phyloP scores from a whole-genome alignment of 225 moss, liverwort and hornwort species.

The Pseudisothecium myosuroides region DNA sequence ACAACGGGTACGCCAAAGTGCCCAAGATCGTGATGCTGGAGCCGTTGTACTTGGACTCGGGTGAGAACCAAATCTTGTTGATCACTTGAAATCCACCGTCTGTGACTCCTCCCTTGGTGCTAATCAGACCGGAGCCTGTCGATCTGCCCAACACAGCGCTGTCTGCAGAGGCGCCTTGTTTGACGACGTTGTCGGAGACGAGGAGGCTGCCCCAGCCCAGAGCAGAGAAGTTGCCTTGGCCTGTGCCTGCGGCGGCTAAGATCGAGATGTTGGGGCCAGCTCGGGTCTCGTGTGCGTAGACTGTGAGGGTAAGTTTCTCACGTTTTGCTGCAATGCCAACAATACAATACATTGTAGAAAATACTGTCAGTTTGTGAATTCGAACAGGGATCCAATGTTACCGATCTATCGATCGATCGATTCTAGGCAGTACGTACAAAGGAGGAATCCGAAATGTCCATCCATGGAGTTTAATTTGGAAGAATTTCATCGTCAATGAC shows the following conservation, averaged over 20 bases:
- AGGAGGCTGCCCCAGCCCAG: conserved; percentile 6
- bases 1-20: neutral
- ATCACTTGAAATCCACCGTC: neutral
- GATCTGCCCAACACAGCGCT: neutral
- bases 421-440: neutral
- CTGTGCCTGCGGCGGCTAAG: conserved; percentile 13
- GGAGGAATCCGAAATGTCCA: neutral
- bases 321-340: neutral
- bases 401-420: neutral
- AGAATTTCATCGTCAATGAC: neutral
- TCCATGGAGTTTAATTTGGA: neutral
- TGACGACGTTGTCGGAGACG: neutral
- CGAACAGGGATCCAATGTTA: neutral
- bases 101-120: neutral
- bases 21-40: conserved; percentile 3
- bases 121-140: neutral
- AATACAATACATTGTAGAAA: neutral
- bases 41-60: neutral
- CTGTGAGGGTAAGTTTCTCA: neutral
- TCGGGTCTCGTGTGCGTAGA: conserved; percentile 15
- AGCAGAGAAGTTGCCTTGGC: conserved; percentile 1
- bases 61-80: conserved; percentile 7
- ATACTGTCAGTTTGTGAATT: neutral
- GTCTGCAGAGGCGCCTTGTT: neutral
- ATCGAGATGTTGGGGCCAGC: neutral